These are phyloP conservation scores for Lentinus tigrinus DNA, from an alignment of 768 basidiomycete genomes.

Conservation along the genomic window DNA sequence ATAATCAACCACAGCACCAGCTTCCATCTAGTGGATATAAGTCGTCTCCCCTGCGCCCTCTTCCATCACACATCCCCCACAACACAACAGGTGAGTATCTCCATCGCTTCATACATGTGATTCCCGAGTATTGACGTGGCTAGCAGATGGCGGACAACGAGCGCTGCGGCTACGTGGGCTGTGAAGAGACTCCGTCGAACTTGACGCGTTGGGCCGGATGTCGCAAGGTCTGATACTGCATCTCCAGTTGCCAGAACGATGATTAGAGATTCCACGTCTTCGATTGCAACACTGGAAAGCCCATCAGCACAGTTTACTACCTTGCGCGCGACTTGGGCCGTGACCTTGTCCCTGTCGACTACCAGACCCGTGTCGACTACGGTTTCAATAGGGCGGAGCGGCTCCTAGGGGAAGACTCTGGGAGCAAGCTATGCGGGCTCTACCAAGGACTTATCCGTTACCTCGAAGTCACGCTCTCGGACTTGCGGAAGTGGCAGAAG, in stretches of 20 bases:
- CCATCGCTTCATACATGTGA: background rate
- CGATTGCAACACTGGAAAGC: slow-evolving; percentile 26
- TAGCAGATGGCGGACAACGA: no score
- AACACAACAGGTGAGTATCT: no score
- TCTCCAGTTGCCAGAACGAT: slow-evolving; percentile 27
- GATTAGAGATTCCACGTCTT: slow-evolving; percentile 35
- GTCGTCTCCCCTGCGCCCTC: no score
- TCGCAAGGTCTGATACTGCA: slow-evolving; percentile 34
- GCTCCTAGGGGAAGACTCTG: slow-evolving; percentile 19
- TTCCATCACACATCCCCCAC: no score
- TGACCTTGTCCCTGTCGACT: slow-evolving; percentile 28
- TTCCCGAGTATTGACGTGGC: background rate
- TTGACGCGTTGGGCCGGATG: background rate
- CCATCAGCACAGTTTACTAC: slow-evolving; percentile 33
- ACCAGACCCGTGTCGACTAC: slow-evolving; percentile 34
- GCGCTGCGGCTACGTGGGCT: no score
- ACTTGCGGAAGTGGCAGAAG: background rate
- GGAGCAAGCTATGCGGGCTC: slow-evolving; percentile 4
- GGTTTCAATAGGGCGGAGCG: slow-evolving; percentile 34
- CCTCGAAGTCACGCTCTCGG: slow-evolving; percentile 21
- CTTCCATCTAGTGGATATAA: no score
- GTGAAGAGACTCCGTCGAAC: background rate
- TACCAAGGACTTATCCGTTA: slow-evolving; percentile 26
- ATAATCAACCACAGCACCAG: no score
- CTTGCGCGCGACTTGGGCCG: slow-evolving; percentile 25